A percentile compares a stretch with the other conserved stretches of the same genome.
Evolutionary conservation across 345 rosid genomes (phyloP).

Genomic region (Raphanus sativus): DNA sequence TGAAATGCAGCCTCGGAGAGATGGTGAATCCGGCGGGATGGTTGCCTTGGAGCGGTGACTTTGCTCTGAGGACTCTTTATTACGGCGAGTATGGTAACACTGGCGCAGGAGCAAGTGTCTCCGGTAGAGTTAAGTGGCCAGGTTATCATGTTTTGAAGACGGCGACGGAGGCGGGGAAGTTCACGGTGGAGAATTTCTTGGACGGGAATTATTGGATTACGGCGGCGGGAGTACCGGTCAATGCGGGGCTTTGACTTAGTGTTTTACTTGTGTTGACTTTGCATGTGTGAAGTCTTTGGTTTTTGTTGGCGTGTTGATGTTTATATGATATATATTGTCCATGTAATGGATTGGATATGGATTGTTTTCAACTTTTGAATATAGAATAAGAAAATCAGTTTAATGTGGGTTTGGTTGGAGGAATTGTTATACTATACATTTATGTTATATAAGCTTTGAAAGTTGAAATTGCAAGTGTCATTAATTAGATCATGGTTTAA

Average conservation of each 20-base stretch:
- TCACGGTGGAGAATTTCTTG: slow-evolving; percentile 68
- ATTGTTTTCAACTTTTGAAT: slow-evolving; percentile 2
- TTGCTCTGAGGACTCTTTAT: slow-evolving; percentile 72
- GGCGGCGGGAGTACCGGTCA: slow-evolving; percentile 69
- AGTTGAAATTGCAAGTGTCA: too few species aligned
- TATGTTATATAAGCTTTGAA: too few species aligned
- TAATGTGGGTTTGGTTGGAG: slow-evolving; percentile 2
- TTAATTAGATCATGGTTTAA: too few species aligned
- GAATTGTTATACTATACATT: background rate
- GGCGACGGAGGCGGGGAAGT: slow-evolving; percentile 54
- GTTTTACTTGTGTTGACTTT: background rate
- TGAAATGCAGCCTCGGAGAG: slow-evolving; percentile 55
- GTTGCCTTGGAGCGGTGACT: slow-evolving; percentile 72
- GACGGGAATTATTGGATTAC: slow-evolving; percentile 74
- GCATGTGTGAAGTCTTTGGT: background rate
- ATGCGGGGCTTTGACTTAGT: slow-evolving; percentile 48
- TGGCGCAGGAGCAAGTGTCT: slow-evolving; percentile 59
- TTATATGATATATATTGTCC: slow-evolving; percentile 1
- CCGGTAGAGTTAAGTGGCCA: slow-evolving; percentile 71
- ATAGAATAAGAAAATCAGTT: slow-evolving; percentile 4
- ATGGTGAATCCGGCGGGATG: slow-evolving; percentile 63
- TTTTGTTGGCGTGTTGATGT: slow-evolving; percentile 17
- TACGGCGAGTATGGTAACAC: slow-evolving; percentile 79
- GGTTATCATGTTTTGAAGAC: slow-evolving; percentile 54
- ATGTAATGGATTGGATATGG: background rate